Evolutionary conservation across 2,329 filamentous ascomycete species (phyloP).

Genomic region (Aureobasidium sp.): DNA sequence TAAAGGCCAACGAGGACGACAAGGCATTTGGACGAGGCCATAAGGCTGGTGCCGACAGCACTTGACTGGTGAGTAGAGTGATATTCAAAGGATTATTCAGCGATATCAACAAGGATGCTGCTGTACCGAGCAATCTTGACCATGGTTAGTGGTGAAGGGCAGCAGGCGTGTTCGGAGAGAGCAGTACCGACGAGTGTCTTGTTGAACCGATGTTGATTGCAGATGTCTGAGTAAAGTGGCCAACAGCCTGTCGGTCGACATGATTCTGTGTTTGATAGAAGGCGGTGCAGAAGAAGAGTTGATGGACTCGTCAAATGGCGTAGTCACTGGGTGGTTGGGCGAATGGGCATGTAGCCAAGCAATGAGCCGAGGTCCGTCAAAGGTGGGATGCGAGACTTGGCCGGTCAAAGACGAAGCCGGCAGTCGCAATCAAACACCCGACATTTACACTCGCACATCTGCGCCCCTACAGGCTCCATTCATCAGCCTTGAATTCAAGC

Average conservation of each 20-base stretch:
- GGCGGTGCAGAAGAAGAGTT: neutral
- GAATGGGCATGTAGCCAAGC: neutral
- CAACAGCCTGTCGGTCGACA: constrained; percentile 60
- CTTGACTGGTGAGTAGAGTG: constrained; percentile 61
- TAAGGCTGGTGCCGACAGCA: constrained; percentile 61
- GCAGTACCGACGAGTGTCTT: constrained; percentile 49
- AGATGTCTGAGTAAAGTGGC: constrained; percentile 57
- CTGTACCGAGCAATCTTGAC: constrained; percentile 50
- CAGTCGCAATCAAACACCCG: neutral
- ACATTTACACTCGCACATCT: neutral
- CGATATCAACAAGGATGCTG: constrained; percentile 56
- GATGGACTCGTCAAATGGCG: neutral
- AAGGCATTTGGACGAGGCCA: constrained; percentile 57
- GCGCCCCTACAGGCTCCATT: neutral
- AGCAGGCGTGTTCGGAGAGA: neutral
- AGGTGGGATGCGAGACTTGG: neutral
- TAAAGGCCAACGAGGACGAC: constrained; percentile 53
- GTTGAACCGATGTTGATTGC: constrained; percentile 47
- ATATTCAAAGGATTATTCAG: constrained; percentile 69
- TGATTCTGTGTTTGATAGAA: constrained; percentile 25
- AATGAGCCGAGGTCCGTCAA: neutral
- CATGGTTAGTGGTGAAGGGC: constrained; percentile 15
- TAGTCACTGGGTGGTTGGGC: neutral
- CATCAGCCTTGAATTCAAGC: neutral
- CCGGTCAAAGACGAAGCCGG: neutral